Conservation (phyloP, 1,284 basidiomycete genomes). For the Naganishia albida region DNA sequence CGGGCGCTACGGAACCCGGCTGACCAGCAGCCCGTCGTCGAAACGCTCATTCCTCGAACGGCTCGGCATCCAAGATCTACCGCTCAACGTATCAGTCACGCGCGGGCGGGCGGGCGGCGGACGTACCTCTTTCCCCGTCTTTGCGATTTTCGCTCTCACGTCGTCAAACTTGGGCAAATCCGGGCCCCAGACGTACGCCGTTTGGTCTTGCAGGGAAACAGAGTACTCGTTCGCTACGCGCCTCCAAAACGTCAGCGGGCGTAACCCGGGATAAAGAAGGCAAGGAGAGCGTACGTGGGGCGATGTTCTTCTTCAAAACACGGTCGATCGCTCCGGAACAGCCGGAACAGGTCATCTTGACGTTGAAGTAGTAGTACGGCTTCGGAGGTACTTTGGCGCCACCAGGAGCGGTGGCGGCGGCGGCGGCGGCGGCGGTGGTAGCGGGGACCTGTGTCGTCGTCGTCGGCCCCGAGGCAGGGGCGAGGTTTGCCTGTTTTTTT, state of each 20-base stretch:
- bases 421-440: neutral
- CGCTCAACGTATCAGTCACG: neutral
- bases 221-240: constrained; percentile 37
- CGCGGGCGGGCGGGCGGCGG: too few species aligned
- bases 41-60: too few species aligned
- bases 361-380: constrained; percentile 51
- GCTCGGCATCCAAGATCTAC: neutral
- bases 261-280: neutral
- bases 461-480: constrained; percentile 8
- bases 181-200: constrained; percentile 51
- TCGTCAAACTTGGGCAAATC: constrained; percentile 45
- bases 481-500: constrained; percentile 18
- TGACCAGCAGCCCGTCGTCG: too few species aligned
- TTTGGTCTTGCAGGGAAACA: constrained; percentile 48
- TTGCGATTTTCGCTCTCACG: constrained; percentile 50
- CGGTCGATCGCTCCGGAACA: constrained; percentile 53
- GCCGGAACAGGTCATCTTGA: constrained; percentile 54
- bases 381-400: constrained; percentile 33
- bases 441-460: constrained; percentile 26
- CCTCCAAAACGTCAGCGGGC: too few species aligned
- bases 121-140: constrained; percentile 52
- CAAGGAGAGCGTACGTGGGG: constrained; percentile 43
- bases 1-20: too few species aligned
- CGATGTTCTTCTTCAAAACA: constrained; percentile 51
- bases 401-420: neutral